Evolutionary conservation across 495 filamentous ascomycete genomes (phyloP).

Genomic region (Neurospora sublineolata): DNA sequence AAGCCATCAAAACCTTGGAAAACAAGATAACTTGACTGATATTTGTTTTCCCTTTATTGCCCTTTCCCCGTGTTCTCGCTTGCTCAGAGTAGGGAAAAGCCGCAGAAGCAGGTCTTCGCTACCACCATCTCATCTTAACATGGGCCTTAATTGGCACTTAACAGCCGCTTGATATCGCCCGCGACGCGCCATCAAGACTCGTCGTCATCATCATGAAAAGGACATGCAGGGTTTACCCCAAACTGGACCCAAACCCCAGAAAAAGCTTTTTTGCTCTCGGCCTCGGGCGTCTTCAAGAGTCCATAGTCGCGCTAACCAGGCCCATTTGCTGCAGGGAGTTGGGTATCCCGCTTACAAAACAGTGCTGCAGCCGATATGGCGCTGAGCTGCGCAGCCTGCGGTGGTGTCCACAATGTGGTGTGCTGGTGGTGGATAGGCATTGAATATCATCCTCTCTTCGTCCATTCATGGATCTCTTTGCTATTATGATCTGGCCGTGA

Average conservation of each 20-base stretch:
- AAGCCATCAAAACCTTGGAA: neutral
- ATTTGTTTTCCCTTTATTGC: neutral
- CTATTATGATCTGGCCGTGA: neutral
- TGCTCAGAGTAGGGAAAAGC: neutral
- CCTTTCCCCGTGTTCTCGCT: neutral
- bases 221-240: neutral
- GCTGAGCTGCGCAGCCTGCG: neutral
- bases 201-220: neutral
- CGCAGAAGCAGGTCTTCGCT: neutral
- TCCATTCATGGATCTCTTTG: neutral
- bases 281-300: neutral
- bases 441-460: neutral
- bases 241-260: neutral
- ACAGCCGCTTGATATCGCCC: slow-evolving; percentile 16
- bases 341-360: too few relatives aligned
- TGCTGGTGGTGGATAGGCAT: neutral
- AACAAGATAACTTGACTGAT: neutral
- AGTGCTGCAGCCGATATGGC: slow-evolving; percentile 11
- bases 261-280: neutral
- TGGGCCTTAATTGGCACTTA: neutral
- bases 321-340: slow-evolving; percentile 3
- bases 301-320: slow-evolving; percentile 32
- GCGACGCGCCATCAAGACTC: neutral
- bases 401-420: neutral
- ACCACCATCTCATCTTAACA: neutral